Evolutionary conservation across 768 basidiomycete genomes (phyloP).

Genomic region (Terana coerulea): DNA sequence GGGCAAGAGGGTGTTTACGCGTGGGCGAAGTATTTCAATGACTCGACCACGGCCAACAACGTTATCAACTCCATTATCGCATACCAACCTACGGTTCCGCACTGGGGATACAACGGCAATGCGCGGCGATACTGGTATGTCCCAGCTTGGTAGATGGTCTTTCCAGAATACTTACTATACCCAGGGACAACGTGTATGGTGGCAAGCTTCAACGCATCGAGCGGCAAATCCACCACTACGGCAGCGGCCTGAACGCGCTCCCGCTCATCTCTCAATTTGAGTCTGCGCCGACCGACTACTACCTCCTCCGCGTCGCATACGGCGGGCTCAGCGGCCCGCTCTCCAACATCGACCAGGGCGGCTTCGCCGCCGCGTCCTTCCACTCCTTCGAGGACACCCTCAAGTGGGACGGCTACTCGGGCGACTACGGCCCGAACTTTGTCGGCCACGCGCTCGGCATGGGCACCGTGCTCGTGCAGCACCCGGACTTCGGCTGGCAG

Average conservation of each 20-base stretch:
- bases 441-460: constrained; percentile 51
- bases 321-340: constrained; percentile 52
- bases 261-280: constrained; percentile 50
- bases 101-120: constrained; percentile 61
- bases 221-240: constrained; percentile 57
- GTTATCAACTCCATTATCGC: constrained; percentile 53
- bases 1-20: constrained; percentile 56
- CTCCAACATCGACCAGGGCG: constrained; percentile 53
- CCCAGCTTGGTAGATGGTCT: not conserved
- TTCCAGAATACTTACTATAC: not conserved
- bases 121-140: constrained; percentile 52
- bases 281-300: constrained; percentile 42
- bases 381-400: constrained; percentile 56
- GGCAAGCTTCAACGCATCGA: constrained; percentile 53
- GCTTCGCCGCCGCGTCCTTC: constrained; percentile 57
- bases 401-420: constrained; percentile 55
- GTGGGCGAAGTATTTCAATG: constrained; percentile 53
- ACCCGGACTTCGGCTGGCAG: constrained; percentile 59
- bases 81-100: constrained; percentile 53
- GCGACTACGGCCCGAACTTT: constrained; percentile 59
- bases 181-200: constrained; percentile 54
- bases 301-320: constrained; percentile 49
- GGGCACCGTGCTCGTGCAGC: constrained; percentile 41
- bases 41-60: constrained; percentile 45
- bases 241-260: constrained; percentile 51